These are phyloP conservation scores for Silene latifolia DNA, from an alignment of 148 eudicot species.

Conservation along the genomic window DNA sequence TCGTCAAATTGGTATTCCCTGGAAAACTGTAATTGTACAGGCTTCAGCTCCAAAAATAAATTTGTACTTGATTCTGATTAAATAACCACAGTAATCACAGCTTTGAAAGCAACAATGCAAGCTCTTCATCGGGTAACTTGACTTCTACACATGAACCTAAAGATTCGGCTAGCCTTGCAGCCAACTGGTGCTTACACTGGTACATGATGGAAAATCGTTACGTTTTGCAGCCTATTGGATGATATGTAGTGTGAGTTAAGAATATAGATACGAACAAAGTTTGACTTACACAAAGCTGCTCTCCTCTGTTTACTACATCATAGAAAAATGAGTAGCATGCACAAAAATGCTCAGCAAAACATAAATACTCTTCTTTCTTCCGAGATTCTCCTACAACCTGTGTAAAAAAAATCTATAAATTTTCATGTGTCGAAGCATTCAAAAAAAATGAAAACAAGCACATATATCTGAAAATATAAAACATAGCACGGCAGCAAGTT, in stretches of 20 bases:
- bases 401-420: neutral
- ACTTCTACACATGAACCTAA: conserved; percentile 58
- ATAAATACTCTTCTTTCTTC: conserved; percentile 79
- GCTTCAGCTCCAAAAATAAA: neutral
- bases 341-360: conserved; percentile 82
- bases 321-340: conserved; percentile 94
- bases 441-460: neutral
- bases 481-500: neutral
- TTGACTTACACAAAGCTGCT: conserved; percentile 81
- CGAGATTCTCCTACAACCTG: conserved; percentile 89
- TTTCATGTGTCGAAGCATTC: neutral
- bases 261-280: neutral
- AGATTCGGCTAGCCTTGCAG: conserved; percentile 84
- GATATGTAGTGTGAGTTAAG: neutral
- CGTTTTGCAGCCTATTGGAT: neutral
- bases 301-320: conserved; percentile 81
- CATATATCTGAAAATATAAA: neutral
- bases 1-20: neutral
- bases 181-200: conserved; percentile 97
- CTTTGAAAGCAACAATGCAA: conserved; percentile 64
- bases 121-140: conserved; percentile 71
- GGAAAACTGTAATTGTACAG: neutral
- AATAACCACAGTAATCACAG: conserved; percentile 33
- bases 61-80: neutral
- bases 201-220: conserved; percentile 2